A percentile compares a stretch with the other conserved stretches of the same genome.
phyloP scores from a whole-genome alignment of 345 rosid species.

The Hibiscus trionum region DNA sequence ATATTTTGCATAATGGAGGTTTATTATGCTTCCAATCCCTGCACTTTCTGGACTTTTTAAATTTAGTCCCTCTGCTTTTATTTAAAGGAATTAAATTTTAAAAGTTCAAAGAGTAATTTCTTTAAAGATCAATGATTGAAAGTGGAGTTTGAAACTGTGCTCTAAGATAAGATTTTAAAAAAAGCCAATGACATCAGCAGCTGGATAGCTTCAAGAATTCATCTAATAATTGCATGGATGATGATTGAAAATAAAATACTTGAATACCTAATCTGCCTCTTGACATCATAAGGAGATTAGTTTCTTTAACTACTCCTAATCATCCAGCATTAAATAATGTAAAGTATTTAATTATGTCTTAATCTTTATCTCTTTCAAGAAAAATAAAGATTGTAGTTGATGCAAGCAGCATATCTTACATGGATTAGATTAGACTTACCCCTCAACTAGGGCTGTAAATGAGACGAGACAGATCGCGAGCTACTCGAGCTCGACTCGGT shows the following conservation, averaged over 20 bases:
- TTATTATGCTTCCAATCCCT: neutral
- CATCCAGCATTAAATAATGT: neutral
- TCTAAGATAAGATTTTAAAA: neutral
- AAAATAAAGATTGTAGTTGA: neutral
- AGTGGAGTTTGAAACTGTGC: neutral
- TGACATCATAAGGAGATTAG: slow-evolving; percentile 4
- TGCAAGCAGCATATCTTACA: neutral
- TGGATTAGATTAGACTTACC: neutral
- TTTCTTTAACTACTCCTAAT: neutral
- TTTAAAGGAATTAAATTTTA: too few species aligned
- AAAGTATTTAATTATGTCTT: neutral
- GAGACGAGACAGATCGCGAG: too few species aligned
- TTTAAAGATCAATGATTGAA: neutral
- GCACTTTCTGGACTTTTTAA: neutral
- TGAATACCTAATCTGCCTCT: slow-evolving; percentile 2
- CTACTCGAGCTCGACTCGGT: too few species aligned
- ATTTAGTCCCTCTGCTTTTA: too few species aligned
- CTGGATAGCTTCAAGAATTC: neutral
- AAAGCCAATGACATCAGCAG: neutral
- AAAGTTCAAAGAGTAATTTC: neutral
- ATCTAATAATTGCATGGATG: slow-evolving; percentile 1
- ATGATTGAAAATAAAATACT: neutral
- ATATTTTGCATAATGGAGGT: neutral
- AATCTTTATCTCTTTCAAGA: neutral
- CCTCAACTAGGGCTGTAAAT: too few species aligned